Conservation (phyloP, 2,329 filamentous ascomycete species). For the Tolypocladium capitatum region DNA sequence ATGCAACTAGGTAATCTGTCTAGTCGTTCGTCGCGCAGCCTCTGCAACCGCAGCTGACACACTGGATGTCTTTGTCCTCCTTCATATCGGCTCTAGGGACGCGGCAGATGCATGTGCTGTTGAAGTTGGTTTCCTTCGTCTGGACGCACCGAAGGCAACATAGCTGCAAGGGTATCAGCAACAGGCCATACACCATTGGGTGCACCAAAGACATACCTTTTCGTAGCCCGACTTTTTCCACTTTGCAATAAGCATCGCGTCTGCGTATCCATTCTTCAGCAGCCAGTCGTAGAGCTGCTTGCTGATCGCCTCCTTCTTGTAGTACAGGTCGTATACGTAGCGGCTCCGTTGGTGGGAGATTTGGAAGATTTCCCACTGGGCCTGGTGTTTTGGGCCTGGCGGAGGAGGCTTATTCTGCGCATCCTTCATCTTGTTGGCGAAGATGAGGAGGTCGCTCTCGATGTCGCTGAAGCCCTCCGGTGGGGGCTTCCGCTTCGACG, state of each 20-base stretch:
- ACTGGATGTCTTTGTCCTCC: constrained; percentile 81
- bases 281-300: constrained; percentile 90
- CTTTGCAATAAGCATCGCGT: constrained; percentile 91
- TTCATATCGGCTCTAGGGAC: constrained; percentile 84
- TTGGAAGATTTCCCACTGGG: constrained; percentile 94
- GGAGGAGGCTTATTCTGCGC: constrained; percentile 79
- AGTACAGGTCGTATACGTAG: constrained; percentile 97
- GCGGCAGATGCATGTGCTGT: constrained; percentile 91
- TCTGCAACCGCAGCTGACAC: constrained; percentile 86
- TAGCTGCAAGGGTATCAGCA: constrained; percentile 39
- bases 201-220: constrained; percentile 48
- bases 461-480: constrained; percentile 81
- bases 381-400: constrained; percentile 74
- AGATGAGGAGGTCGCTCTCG: constrained; percentile 74
- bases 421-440: constrained; percentile 86
- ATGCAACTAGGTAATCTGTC: constrained; percentile 2
- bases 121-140: constrained; percentile 99
- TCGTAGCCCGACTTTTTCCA: constrained; percentile 99
- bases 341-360: constrained; percentile 84
- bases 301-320: constrained; percentile 91
- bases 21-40: constrained; percentile 81
- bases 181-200: not conserved
- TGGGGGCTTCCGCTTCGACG: constrained; percentile 67
- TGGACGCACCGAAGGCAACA: constrained; percentile 95
- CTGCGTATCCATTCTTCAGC: constrained; percentile 91